Conservation (phyloP, 2,329 filamentous ascomycete species). For the Colletotrichum lini region DNA sequence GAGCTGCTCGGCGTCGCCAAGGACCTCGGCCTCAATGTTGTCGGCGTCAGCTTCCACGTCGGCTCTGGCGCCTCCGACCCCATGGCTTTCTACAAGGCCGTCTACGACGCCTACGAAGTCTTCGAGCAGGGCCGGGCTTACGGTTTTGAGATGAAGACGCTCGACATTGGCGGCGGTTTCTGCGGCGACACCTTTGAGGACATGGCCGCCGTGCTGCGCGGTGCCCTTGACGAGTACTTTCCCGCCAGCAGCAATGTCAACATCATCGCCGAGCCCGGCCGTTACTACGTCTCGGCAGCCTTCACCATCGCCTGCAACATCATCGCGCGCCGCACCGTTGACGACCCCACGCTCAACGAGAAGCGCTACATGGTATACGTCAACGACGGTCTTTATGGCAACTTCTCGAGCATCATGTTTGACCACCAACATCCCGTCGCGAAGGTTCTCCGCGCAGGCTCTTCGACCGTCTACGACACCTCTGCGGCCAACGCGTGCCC, state of each 20-base stretch:
- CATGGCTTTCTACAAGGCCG: constrained; percentile 90
- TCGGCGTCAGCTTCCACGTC: constrained; percentile 98
- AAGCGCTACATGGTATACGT: constrained; percentile 96
- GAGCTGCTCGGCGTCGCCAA: constrained; percentile 85
- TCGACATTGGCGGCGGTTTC: constrained; percentile 97
- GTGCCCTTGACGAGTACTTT: constrained; percentile 90
- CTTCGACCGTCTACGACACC: constrained; percentile 72
- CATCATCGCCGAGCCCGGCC: constrained; percentile 95
- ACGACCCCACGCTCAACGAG: constrained; percentile 76
- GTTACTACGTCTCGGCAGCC: constrained; percentile 93
- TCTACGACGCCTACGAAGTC: constrained; percentile 88
- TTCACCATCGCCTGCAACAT: constrained; percentile 97
- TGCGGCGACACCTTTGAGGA: constrained; percentile 90
- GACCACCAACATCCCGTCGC: constrained; percentile 95
- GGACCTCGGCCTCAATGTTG: constrained; percentile 88
- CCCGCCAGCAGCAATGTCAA: constrained; percentile 79
- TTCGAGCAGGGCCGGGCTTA: constrained; percentile 86
- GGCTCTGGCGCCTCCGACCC: constrained; percentile 96
- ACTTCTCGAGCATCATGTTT: constrained; percentile 99
- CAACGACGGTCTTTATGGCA: constrained; percentile 98
- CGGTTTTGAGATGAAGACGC: constrained; percentile 86
- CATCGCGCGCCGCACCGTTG: constrained; percentile 92
- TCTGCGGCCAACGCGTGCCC: constrained; percentile 62
- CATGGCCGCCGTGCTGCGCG: constrained; percentile 86
- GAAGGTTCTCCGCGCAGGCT: constrained; percentile 79